phyloP scores from a whole-genome alignment of 2,329 filamentous ascomycete species.

The Cordyceps javanica region DNA sequence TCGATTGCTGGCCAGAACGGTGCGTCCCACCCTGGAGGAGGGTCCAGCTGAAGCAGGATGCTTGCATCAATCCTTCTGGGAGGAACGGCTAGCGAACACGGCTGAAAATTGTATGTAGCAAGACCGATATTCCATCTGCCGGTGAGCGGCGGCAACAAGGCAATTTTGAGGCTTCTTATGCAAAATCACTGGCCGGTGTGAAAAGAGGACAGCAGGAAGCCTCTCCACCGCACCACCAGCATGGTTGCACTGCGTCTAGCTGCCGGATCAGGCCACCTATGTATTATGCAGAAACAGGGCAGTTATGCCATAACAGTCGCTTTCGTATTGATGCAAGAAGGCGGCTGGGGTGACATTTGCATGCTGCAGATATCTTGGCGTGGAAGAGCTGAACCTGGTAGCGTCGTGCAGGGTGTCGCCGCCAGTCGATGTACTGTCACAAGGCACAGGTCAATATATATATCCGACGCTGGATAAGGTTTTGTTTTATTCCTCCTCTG shows the following conservation, averaged over 20 bases:
- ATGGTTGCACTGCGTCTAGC: no score
- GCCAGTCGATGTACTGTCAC: no score
- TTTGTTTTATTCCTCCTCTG: background rate
- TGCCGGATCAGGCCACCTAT: no score
- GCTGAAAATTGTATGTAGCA: background rate
- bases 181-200: no score
- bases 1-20: background rate
- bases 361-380: background rate
- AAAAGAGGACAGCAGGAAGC: no score
- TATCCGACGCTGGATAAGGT: background rate
- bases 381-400: background rate
- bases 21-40: background rate
- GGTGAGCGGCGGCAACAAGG: no score
- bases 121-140: no score
- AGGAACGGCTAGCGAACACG: background rate
- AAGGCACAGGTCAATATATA: background rate
- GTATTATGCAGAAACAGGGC: no score
- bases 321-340: constrained; percentile 3
- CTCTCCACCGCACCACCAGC: no score
- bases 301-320: background rate
- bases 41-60: background rate
- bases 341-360: background rate
- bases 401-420: background rate
- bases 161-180: no score
- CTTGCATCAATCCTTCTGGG: background rate